A percentile compares a stretch with the other conserved stretches of the same genome.
phyloP scores from a whole-genome alignment of 2,329 filamentous ascomycete genomes.

The Lojkania enalia region DNA sequence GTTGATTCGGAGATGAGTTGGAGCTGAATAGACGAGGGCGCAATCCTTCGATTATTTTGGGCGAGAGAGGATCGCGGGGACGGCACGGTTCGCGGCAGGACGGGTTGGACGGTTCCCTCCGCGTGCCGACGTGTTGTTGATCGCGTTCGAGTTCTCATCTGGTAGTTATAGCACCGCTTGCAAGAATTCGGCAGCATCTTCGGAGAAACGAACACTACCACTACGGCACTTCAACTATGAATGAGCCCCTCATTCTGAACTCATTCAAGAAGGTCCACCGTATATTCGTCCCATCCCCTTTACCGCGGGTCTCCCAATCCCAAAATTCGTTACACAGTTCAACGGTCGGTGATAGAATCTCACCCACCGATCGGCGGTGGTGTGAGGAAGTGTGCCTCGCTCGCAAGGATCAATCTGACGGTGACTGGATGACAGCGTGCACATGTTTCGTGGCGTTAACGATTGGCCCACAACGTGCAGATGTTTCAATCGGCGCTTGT shows the following conservation, averaged over 20 bases:
- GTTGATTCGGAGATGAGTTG: not conserved
- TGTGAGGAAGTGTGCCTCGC: conserved; percentile 1
- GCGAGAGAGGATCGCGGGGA: conserved; percentile 4
- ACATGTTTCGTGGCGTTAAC: conserved; percentile 19
- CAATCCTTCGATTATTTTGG: conserved; percentile 13
- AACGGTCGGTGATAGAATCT: conserved; percentile 4
- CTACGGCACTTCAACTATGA: too few species aligned
- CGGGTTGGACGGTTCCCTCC: conserved; percentile 6
- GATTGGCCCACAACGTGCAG: conserved; percentile 23
- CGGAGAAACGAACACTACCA: too few species aligned
- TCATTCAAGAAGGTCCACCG: too few species aligned
- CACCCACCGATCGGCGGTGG: conserved; percentile 3
- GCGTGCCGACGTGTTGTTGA: too few species aligned
- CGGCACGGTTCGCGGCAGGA: conserved; percentile 12
- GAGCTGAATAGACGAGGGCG: not conserved
- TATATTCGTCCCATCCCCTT: not conserved
- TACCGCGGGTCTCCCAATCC: not conserved
- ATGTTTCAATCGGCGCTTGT: conserved; percentile 20
- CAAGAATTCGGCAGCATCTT: too few species aligned
- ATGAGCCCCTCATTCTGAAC: too few species aligned
- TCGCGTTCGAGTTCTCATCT: too few species aligned
- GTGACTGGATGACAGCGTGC: conserved; percentile 7
- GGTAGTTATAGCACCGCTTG: too few species aligned
- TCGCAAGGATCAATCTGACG: conserved; percentile 14
- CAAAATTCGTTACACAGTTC: not conserved